Evolutionary conservation across 441 rosid species (phyloP).

Genomic region (Gossypium armourianum): DNA sequence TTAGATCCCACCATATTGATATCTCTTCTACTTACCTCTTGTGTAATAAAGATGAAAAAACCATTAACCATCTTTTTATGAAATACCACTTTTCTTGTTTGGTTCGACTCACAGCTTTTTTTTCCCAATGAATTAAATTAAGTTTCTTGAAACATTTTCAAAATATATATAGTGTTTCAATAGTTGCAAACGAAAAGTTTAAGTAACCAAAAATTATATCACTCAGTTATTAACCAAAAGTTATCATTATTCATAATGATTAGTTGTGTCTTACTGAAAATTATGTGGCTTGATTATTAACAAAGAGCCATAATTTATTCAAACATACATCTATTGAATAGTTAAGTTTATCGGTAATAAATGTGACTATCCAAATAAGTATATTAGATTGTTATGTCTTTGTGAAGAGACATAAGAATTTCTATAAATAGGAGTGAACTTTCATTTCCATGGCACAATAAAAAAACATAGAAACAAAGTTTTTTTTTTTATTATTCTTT

Average conservation of each 20-base stretch:
- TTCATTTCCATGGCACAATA: not conserved
- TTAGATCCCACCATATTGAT: not conserved
- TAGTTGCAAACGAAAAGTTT: not conserved
- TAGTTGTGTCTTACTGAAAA: too few species aligned
- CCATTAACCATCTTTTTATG: not conserved
- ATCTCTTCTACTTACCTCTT: not conserved
- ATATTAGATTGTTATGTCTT: not conserved
- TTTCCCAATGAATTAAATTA: not conserved
- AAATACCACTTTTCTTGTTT: not conserved
- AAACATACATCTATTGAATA: not conserved
- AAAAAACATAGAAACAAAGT: too few species aligned
- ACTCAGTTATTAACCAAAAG: too few species aligned
- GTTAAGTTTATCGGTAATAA: not conserved
- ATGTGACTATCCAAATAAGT: not conserved
- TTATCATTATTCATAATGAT: not conserved
- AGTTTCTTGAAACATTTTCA: not conserved
- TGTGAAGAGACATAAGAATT: not conserved
- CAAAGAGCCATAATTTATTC: not conserved
- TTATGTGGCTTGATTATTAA: not conserved
- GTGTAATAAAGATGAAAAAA: not conserved
- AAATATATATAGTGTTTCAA: too few species aligned
- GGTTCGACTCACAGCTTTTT: not conserved
- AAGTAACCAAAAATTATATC: too few species aligned
- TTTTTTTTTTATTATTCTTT: too few species aligned
- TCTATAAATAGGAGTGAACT: not conserved